These are phyloP conservation scores for Chaetomium strumarium DNA, from an alignment of 2,329 filamentous ascomycete genomes.

Conservation along the genomic window DNA sequence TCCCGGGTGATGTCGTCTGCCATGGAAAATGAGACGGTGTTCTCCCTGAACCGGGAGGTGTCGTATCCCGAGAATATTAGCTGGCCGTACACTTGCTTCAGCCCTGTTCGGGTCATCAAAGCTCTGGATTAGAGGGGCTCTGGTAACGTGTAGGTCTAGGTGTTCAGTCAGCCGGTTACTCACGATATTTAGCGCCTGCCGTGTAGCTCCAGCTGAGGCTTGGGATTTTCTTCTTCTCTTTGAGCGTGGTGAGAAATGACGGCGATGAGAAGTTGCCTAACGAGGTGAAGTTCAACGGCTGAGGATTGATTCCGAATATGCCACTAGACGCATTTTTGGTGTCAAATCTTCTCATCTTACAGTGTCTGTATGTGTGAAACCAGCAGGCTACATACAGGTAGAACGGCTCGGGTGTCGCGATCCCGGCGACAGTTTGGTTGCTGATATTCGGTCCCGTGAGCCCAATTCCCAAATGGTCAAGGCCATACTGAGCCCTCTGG, in stretches of 20 bases:
- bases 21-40: conserved; percentile 35
- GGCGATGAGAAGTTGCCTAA: conserved; percentile 32
- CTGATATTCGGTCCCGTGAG: conserved; percentile 29
- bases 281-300: conserved; percentile 34
- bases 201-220: conserved; percentile 40
- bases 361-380: too few relatives aligned
- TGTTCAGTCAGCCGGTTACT: conserved; percentile 11
- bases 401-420: conserved; percentile 32
- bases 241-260: conserved; percentile 34
- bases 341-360: too few relatives aligned
- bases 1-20: conserved; percentile 32
- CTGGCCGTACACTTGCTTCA: conserved; percentile 35
- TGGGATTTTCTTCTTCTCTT: conserved; percentile 33
- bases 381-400: conserved; percentile 30
- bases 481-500: conserved; percentile 26
- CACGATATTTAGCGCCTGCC: conserved; percentile 36
- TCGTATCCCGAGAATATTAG: conserved; percentile 38
- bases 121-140: neutral
- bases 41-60: conserved; percentile 34
- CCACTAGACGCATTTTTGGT: conserved; percentile 25
- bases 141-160: neutral
- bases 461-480: conserved; percentile 29
- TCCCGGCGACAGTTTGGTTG: conserved; percentile 31
- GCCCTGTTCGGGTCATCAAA: conserved; percentile 22
- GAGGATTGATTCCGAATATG: conserved; percentile 35